Evolutionary conservation across 2,329 filamentous ascomycete species (phyloP).

Genomic region (Aspergillus quadrilineatus): DNA sequence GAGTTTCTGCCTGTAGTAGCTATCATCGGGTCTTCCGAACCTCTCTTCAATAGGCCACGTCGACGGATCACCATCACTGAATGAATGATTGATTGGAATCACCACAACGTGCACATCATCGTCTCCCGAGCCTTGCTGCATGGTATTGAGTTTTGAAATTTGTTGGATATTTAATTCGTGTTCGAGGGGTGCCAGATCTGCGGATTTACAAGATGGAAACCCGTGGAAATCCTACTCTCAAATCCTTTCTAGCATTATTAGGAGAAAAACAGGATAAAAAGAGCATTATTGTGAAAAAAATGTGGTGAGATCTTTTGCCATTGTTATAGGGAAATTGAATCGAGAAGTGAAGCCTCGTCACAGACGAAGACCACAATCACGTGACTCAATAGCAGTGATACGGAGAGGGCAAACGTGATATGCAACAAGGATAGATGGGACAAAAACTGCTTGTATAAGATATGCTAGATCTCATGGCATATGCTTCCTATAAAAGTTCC

Average conservation of each 20-base stretch:
- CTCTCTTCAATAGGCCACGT: slow-evolving; percentile 39
- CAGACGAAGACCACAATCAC: background rate
- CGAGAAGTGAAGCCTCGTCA: background rate
- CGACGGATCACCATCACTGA: slow-evolving; percentile 40
- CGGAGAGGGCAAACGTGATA: background rate
- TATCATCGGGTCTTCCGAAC: slow-evolving; percentile 41
- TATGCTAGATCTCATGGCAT: background rate
- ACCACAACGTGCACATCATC: slow-evolving; percentile 24
- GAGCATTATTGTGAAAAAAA: background rate
- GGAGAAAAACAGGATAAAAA: background rate
- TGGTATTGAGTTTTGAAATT: background rate
- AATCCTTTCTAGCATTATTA: background rate
- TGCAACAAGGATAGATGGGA: background rate
- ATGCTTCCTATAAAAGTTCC: background rate
- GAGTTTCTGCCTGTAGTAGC: slow-evolving; percentile 49
- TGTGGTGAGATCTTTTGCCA: background rate
- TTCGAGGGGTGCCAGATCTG: background rate
- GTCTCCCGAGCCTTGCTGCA: slow-evolving; percentile 16
- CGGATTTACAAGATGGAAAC: background rate
- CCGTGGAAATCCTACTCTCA: background rate
- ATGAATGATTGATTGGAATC: slow-evolving; percentile 33
- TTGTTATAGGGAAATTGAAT: background rate
- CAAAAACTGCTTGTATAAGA: background rate
- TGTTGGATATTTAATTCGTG: slow-evolving; percentile 6
- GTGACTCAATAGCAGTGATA: background rate